Percentiles rank a stretch among this genome's conserved stretches.
Conservation (phyloP, 2,329 filamentous ascomycete species). For the Aureobasidium leucospermi region DNA sequence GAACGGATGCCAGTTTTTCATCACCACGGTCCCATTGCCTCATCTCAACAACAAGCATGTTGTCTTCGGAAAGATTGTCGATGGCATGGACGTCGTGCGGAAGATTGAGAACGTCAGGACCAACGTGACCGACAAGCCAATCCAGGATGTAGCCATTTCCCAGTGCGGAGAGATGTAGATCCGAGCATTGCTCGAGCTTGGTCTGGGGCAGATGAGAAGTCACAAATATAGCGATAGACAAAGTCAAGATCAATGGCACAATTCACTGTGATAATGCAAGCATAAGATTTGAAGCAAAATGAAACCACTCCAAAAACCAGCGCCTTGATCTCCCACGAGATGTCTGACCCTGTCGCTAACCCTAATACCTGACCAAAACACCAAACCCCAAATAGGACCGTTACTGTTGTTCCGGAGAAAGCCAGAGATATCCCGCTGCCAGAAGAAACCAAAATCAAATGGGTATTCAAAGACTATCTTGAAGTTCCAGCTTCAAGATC, state of each 20-base stretch:
- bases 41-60: slow-evolving; percentile 92
- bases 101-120: slow-evolving; percentile 92
- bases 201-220: too few species aligned
- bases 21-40: slow-evolving; percentile 79
- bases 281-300: background rate
- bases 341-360: background rate
- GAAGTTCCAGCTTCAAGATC: slow-evolving; percentile 25
- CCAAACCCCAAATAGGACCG: background rate
- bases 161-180: slow-evolving; percentile 88
- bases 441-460: background rate
- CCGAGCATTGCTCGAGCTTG: background rate
- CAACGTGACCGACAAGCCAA: slow-evolving; percentile 64
- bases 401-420: slow-evolving; percentile 2
- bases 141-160: slow-evolving; percentile 72
- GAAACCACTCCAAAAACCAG: background rate
- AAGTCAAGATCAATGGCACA: background rate
- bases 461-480: background rate
- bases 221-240: background rate
- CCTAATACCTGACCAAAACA: background rate
- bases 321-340: background rate
- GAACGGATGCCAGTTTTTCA: slow-evolving; percentile 96
- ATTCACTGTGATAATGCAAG: background rate
- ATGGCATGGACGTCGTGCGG: slow-evolving; percentile 81
- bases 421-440: background rate
- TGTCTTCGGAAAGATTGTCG: slow-evolving; percentile 84